These are phyloP conservation scores for Elongisporangium undulatum DNA, from an alignment of 352 stramenopile genomes.

Conservation along the genomic window DNA sequence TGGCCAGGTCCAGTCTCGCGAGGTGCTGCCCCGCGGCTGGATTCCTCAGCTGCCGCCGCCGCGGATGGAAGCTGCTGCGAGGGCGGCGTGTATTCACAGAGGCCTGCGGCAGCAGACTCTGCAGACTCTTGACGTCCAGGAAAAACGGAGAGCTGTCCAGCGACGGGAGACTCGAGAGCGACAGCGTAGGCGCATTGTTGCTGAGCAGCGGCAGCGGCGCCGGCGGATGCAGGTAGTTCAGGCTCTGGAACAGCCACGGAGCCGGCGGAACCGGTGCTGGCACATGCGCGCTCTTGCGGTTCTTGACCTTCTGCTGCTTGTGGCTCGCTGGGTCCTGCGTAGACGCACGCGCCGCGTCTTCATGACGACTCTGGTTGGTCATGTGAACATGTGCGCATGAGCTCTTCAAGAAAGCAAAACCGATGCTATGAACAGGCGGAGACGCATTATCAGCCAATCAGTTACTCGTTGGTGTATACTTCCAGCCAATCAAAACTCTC, in stretches of 20 bases:
- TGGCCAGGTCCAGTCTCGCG: constrained; percentile 1
- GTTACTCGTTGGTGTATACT: background rate
- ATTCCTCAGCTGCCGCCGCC: background rate
- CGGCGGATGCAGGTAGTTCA: constrained; percentile 27
- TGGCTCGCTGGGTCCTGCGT: background rate
- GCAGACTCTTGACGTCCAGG: constrained; percentile 58
- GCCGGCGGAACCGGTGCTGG: background rate
- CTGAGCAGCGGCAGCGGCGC: constrained; percentile 6
- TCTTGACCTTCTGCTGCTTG: background rate
- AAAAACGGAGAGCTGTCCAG: constrained; percentile 48
- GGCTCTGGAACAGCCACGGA: constrained; percentile 71
- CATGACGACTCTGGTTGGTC: background rate
- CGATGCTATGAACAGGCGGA: background rate
- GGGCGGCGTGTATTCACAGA: constrained; percentile 7
- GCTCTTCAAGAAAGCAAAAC: background rate
- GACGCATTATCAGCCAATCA: background rate
- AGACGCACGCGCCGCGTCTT: background rate
- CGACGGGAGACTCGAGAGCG: background rate
- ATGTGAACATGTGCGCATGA: background rate
- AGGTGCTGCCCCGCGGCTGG: constrained; percentile 9
- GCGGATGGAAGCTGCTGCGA: constrained; percentile 11
- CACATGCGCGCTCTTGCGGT: background rate
- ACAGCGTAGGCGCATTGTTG: background rate
- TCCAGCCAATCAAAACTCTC: background rate
- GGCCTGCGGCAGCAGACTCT: constrained; percentile 39